Evolutionary conservation across 2,329 filamentous ascomycete genomes (phyloP).

Genomic region (Ciborinia camelliae): DNA sequence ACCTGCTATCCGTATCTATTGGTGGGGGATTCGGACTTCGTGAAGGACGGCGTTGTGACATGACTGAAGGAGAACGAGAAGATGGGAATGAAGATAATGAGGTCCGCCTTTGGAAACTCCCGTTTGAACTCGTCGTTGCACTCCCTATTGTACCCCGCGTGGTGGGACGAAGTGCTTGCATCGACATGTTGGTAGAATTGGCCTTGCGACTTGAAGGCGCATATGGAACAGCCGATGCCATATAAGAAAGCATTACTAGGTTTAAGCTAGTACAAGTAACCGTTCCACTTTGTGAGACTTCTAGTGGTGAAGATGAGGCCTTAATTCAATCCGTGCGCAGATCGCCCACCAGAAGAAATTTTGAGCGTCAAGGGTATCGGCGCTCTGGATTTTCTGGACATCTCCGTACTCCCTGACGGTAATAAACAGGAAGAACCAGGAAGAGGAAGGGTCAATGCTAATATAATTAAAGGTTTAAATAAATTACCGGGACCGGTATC

Average conservation of each 20-base stretch:
- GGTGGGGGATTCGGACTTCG: conserved; percentile 51
- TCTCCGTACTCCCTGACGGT: too few relatives aligned
- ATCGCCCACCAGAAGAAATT: background rate
- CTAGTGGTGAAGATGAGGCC: conserved; percentile 16
- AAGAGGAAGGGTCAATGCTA: background rate
- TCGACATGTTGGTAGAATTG: conserved; percentile 24
- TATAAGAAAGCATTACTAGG: conserved; percentile 21
- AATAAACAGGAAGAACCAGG: background rate
- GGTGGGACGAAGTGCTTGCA: conserved; percentile 31
- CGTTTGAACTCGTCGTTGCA: conserved; percentile 34
- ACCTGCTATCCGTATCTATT: conserved; percentile 53
- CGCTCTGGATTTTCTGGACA: background rate
- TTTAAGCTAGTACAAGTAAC: conserved; percentile 18
- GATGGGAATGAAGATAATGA: conserved; percentile 63
- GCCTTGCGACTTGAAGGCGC: conserved; percentile 24
- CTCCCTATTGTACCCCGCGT: conserved; percentile 29
- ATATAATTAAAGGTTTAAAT: background rate
- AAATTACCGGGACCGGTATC: background rate
- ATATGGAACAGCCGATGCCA: conserved; percentile 25
- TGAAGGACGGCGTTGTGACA: conserved; percentile 51
- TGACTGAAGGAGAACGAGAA: conserved; percentile 55
- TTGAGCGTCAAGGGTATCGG: conserved; percentile 9
- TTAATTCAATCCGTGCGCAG: conserved; percentile 19
- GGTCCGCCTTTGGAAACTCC: conserved; percentile 42
- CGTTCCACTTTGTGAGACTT: conserved; percentile 19